Conservation (phyloP, 2,329 filamentous ascomycete genomes). For the Hymenotorrendiella dingleyae region DNA sequence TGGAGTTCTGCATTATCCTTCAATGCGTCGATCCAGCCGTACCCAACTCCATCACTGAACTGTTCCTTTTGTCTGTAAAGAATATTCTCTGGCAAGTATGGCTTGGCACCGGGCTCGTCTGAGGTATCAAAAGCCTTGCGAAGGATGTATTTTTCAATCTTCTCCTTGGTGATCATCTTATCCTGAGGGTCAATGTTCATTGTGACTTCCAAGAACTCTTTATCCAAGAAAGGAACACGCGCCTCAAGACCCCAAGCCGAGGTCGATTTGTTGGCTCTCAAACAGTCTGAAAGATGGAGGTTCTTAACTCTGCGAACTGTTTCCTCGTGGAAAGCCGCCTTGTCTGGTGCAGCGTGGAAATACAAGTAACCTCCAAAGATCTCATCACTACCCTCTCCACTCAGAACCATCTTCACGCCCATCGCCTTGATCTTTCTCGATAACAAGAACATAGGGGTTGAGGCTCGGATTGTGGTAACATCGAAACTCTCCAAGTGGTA, state of each 20-base stretch:
- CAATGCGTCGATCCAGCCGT: conserved; percentile 96
- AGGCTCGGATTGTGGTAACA: conserved; percentile 96
- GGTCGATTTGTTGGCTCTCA: conserved; percentile 98
- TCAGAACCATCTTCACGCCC: conserved; percentile 99
- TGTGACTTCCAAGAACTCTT: conserved; percentile 84
- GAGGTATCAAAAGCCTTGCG: conserved; percentile 95
- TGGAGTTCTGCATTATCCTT: conserved; percentile 89
- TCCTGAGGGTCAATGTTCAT: conserved; percentile 94
- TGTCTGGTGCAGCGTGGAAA: conserved; percentile 91
- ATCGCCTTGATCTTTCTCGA: conserved; percentile 99
- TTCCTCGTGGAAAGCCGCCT: conserved; percentile 90
- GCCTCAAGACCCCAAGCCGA: conserved; percentile 97
- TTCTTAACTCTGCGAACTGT: conserved; percentile 93
- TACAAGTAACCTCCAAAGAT: conserved; percentile 98
- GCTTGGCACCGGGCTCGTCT: conserved; percentile 70
- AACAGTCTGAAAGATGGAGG: conserved; percentile 90
- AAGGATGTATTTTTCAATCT: conserved; percentile 95
- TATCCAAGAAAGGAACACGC: conserved; percentile 95
- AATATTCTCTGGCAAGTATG: conserved; percentile 94
- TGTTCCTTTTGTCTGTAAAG: conserved; percentile 99
- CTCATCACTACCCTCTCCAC: conserved; percentile 93
- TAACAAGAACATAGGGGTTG: conserved; percentile 96
- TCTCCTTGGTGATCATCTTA: conserved; percentile 76
- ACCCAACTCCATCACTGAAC: conserved; percentile 96
- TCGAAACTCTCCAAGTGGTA: conserved; percentile 97